A percentile compares a stretch with the other conserved stretches of the same genome.
Evolutionary conservation across 305 asterid genomes (phyloP).

Genomic region (Euphrasia arctica): DNA sequence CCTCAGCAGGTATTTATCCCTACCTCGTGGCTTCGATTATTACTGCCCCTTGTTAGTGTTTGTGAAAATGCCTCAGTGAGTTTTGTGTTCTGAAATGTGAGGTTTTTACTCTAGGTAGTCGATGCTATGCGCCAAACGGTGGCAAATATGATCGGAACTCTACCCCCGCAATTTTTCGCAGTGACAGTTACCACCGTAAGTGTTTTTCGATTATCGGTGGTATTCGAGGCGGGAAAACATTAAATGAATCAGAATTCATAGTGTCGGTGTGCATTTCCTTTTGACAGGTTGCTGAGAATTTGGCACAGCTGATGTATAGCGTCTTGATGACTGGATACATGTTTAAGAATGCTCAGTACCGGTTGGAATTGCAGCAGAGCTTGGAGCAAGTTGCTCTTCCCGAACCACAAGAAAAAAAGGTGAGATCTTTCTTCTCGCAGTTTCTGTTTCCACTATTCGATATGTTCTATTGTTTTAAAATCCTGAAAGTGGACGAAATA

Average conservation of each 20-base stretch:
- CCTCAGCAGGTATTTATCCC: constrained; percentile 69
- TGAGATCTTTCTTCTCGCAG: constrained; percentile 27
- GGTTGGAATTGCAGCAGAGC: constrained; percentile 92
- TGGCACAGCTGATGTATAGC: constrained; percentile 97
- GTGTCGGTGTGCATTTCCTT: constrained; percentile 24
- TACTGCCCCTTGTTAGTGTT: constrained; percentile 15
- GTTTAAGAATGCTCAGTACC: constrained; percentile 89
- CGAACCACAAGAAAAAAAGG: constrained; percentile 65
- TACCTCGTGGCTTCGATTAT: not conserved
- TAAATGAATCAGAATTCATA: constrained; percentile 12
- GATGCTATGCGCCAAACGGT: constrained; percentile 99
- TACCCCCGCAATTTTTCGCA: constrained; percentile 91
- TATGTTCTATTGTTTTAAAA: constrained; percentile 14
- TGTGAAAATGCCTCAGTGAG: constrained; percentile 30
- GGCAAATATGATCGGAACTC: constrained; percentile 93
- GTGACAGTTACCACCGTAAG: constrained; percentile 88
- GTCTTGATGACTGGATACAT: constrained; percentile 98
- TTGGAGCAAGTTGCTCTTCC: constrained; percentile 95
- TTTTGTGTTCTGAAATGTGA: not conserved
- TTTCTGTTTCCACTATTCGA: constrained; percentile 11
- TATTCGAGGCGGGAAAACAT: not conserved
- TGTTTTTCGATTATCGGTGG: constrained; percentile 7
- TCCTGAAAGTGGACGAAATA: constrained; percentile 3
- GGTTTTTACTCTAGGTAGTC: constrained; percentile 55
- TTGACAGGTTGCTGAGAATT: constrained; percentile 79